Evolutionary conservation across 805 yeast species (phyloP), one percentile per base, ranked within the genome.

Genomic region (Maudiozyma saulgeensis): DNA sequence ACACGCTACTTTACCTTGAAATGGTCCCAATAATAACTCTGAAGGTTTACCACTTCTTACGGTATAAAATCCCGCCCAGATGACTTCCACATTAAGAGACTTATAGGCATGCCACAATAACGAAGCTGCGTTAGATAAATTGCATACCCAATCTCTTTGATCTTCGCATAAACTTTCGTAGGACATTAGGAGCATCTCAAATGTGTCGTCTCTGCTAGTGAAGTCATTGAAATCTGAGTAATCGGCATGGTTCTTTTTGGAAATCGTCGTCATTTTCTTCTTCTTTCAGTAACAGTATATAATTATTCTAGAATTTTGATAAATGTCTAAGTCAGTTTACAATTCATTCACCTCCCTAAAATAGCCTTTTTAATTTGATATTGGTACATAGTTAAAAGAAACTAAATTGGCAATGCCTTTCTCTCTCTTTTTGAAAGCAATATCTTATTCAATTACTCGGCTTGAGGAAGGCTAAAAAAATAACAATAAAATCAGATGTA

Each of bases 1-100:
- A 60, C 99, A 91, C 0, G 98, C 98, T 2, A 91, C 97, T 65
- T 88, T 88, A 4, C 99, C 99, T 66, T 87, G 95, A 66, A 91
- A 91, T 13, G 99, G 99, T 0, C 95, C 99, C 38, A 91, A 70
- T 21, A 87, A 74, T 46, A 93, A 70, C 58, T 76, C 80, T 19
- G 43, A 41, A 11, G 45, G 47, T 6, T 48, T 50, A 41, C 63
- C 61, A 4, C 48, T 47, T 21, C 45, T 49, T 16, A 73, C 56
- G 1, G 86, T 78, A 59, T 91, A 91, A 64, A 93, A 89, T 0
- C 99, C 99, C 0, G 95, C 80, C 99, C 99, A 91, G 64, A 91
- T 91, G 11, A 90, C 86, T 11, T 71, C 61, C 1, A 69, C 54
- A 1, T 67, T 66, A 23, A 86, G 62, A 0, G 87, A 76, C 49